phyloP scores from a whole-genome alignment of 2,329 filamentous ascomycete genomes.

The Fusarium kyushuense region DNA sequence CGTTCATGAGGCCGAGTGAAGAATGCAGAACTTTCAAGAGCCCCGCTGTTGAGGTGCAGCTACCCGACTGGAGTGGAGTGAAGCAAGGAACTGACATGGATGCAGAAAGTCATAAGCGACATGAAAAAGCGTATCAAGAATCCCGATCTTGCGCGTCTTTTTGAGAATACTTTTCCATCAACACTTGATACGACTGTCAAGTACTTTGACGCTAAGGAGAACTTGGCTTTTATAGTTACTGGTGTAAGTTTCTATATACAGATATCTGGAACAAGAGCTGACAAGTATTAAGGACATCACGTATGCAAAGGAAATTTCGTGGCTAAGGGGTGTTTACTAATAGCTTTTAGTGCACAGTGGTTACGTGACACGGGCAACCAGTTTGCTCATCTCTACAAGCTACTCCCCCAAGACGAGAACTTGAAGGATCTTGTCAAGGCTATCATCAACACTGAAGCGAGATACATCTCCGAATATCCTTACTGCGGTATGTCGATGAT shows the following conservation, averaged over 20 bases:
- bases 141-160: slow-evolving; percentile 22
- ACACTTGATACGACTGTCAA: slow-evolving; percentile 28
- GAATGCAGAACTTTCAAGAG: slow-evolving; percentile 33
- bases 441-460: slow-evolving; percentile 27
- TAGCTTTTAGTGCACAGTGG: slow-evolving; percentile 29
- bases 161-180: slow-evolving; percentile 28
- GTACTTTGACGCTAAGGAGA: slow-evolving; percentile 17
- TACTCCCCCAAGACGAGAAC: slow-evolving; percentile 18
- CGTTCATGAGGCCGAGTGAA: slow-evolving; percentile 25
- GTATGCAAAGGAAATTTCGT: background rate
- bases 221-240: slow-evolving; percentile 24
- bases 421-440: slow-evolving; percentile 20
- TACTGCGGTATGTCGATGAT: slow-evolving; percentile 7
- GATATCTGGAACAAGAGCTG: fast-evolving
- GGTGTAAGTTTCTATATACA: background rate
- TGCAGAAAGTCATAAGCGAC: slow-evolving; percentile 23
- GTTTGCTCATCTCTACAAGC: slow-evolving; percentile 29
- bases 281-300: slow-evolving; percentile 16
- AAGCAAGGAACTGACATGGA: no score
- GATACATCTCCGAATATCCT: slow-evolving; percentile 24
- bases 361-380: slow-evolving; percentile 25
- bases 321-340: no score
- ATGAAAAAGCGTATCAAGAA: slow-evolving; percentile 29
- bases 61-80: no score
- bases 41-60: slow-evolving; percentile 16